Conservation (phyloP, 352 stramenopile species). For the Phytophthora macrochlamydospora region DNA sequence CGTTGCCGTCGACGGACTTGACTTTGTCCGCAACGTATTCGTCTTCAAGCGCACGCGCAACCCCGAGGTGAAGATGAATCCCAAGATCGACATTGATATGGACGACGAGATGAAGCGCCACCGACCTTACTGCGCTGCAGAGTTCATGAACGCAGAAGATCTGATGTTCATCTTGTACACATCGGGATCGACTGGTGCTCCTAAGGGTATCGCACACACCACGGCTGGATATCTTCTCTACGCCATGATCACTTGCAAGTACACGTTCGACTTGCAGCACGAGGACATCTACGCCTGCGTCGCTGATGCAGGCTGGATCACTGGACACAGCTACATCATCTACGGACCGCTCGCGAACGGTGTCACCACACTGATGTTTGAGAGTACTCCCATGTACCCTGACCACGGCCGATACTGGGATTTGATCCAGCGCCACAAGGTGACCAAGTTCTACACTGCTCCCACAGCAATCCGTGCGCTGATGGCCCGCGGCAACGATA, state of each 20-base stretch:
- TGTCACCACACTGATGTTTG: constrained; percentile 98
- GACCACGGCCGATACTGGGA: constrained; percentile 97
- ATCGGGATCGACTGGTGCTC: constrained; percentile 95
- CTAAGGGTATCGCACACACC: constrained; percentile 96
- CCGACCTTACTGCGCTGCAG: constrained; percentile 94
- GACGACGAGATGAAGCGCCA: constrained; percentile 87
- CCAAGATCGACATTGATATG: constrained; percentile 93
- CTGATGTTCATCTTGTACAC: constrained; percentile 99
- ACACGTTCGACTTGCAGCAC: constrained; percentile 93
- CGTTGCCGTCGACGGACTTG: constrained; percentile 85
- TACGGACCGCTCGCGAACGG: constrained; percentile 97
- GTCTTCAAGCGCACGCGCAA: constrained; percentile 93
- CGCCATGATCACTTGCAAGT: constrained; percentile 93
- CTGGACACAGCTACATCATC: constrained; percentile 96
- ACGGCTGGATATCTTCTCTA: constrained; percentile 96
- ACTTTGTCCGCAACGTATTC: constrained; percentile 94
- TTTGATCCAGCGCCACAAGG: constrained; percentile 96
- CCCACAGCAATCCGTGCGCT: constrained; percentile 97
- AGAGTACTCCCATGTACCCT: constrained; percentile 97
- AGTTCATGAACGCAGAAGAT: constrained; percentile 97
- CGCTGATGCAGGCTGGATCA: constrained; percentile 97
- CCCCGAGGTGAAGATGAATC: constrained; percentile 74
- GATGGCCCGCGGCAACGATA: constrained; percentile 95
- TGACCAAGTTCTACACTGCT: constrained; percentile 96
- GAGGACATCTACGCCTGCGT: constrained; percentile 96